Evolutionary conservation across 306 rosid species (phyloP), one percentile per base, ranked within the genome.

Genomic region (Sesbania bispinosa): DNA sequence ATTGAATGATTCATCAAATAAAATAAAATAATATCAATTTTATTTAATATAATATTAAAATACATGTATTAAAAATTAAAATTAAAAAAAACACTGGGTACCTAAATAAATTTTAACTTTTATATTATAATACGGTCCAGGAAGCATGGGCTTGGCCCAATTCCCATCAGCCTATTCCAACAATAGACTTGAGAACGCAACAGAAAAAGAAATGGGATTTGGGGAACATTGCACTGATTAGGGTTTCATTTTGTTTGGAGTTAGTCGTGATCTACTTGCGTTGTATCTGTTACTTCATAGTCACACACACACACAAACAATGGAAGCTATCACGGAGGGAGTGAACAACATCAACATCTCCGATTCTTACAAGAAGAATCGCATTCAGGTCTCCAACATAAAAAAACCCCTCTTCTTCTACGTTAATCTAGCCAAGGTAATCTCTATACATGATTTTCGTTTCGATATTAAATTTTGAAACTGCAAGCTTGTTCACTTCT

Each of bases 391-490:
- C 68, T 89, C 96, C 6, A 86, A 83, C 67, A 86, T 92, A 74
- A 89, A 89, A 73, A 89, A 85, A 26, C 96, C 96, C 21, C 89
- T 86, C 73, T 89, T 89, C 38, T 89, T 89, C 79, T 89, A 86
- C 53, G 92, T 86, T 58, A 89, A 86, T 81, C 88, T 86, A 43
- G 96, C 96, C 32, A 88, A 88, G 89, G 95, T 84, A 35, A 14
- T 45, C 35, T 23, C 8, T 20, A 6, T 1, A 4, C 15, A 0
- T 27, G 24, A 3, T 66, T 62, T 70, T 0, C 4, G 2, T 43
- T 64, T 50, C 16, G 10, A 10, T 65, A 9, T 59, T 15, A 10
- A 38, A 20, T 0, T 50, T 77, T 43, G 23, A 46, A 48, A 29
- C 71, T 9, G 16, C 43, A 2, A 10, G n/a, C 4, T 0, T 33